Conservation (phyloP, 179 eudicot genomes). For the Carnegiea gigantea region DNA sequence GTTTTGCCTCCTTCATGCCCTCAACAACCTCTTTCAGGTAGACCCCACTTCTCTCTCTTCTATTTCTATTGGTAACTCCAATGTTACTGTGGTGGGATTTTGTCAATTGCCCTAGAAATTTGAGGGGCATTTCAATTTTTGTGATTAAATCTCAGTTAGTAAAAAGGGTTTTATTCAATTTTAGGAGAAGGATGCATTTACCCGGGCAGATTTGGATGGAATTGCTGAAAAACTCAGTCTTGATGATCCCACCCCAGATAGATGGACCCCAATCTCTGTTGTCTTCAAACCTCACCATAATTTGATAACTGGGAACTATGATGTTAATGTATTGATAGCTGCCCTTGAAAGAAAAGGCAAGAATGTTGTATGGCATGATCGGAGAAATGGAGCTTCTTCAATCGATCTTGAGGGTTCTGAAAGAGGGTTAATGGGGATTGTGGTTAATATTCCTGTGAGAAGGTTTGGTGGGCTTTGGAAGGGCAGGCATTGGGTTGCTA, state of each 20-base stretch:
- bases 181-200: constrained; percentile 77
- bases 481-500: constrained; percentile 80
- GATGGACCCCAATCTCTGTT: constrained; percentile 76
- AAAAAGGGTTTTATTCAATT: constrained; percentile 21
- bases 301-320: constrained; percentile 80
- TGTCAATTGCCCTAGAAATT: neutral
- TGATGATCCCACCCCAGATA: constrained; percentile 62
- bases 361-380: constrained; percentile 76
- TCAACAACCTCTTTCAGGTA: constrained; percentile 88
- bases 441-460: constrained; percentile 63
- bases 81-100: neutral
- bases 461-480: constrained; percentile 73
- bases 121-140: neutral
- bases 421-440: constrained; percentile 70
- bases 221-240: constrained; percentile 59
- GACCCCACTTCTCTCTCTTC: constrained; percentile 2
- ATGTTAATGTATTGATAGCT: constrained; percentile 74
- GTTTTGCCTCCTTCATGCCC: constrained; percentile 69
- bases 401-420: constrained; percentile 61
- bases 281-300: constrained; percentile 87
- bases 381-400: constrained; percentile 49
- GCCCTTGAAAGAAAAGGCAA: constrained; percentile 80
- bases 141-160: constrained; percentile 4
- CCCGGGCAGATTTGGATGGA: constrained; percentile 49
- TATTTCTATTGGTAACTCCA: neutral